Evolutionary conservation across 1,284 basidiomycete genomes (phyloP).

Genomic region (Hymenochaete sp.): DNA sequence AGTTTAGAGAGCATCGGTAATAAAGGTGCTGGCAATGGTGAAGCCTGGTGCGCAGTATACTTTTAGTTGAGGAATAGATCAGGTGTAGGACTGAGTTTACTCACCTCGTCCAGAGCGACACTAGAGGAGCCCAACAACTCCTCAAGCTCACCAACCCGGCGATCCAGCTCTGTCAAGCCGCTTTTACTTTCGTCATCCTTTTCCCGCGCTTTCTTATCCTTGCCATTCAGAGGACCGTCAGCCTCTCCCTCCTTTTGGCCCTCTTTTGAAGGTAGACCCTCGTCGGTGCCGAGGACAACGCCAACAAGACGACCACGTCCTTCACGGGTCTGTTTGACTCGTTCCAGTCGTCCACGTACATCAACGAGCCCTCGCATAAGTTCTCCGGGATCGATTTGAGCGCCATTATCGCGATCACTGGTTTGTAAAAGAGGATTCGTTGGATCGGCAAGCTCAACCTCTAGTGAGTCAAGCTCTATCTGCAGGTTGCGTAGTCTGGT

Average conservation of each 20-base stretch:
- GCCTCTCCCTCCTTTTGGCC: conserved; percentile 20
- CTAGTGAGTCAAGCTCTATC: conserved; percentile 54
- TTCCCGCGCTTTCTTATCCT: conserved; percentile 19
- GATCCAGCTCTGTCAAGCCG: conserved; percentile 63
- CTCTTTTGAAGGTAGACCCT: conserved; percentile 15
- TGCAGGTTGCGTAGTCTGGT: conserved; percentile 55
- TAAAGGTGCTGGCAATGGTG: conserved; percentile 71
- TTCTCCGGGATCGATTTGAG: conserved; percentile 62
- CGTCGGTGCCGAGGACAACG: conserved; percentile 35
- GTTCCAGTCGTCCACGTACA: conserved; percentile 57
- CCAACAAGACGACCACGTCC: conserved; percentile 59
- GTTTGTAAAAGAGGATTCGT: conserved; percentile 50
- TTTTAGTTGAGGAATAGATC: conserved; percentile 5
- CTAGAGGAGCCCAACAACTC: conserved; percentile 68
- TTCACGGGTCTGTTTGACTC: conserved; percentile 56
- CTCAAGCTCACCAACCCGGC: conserved; percentile 73
- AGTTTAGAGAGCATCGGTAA: conserved; percentile 75
- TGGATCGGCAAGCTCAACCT: conserved; percentile 62
- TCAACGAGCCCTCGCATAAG: conserved; percentile 68
- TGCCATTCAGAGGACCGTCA: no score
- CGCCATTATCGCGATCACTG: conserved; percentile 42
- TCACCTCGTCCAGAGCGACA: conserved; percentile 64
- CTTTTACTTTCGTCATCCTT: conserved; percentile 35
- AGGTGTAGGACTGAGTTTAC: conserved; percentile 17
- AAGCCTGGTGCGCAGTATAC: conserved; percentile 31